phyloP scores from a whole-genome alignment of 208 protist genomes.

The Leishmania amazonensis region DNA sequence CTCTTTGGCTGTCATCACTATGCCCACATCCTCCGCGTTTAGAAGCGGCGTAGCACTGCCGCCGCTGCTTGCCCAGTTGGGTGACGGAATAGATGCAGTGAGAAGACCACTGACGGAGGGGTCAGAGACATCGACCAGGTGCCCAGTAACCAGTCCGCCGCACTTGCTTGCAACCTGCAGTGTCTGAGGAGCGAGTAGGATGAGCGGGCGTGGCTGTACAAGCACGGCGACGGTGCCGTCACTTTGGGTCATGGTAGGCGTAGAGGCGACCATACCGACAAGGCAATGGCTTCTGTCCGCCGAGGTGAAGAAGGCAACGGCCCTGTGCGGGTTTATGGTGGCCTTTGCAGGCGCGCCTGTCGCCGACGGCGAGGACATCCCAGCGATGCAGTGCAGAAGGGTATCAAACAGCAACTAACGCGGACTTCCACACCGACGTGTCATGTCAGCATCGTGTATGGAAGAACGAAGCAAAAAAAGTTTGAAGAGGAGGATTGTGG shows the following conservation, averaged over 20 bases:
- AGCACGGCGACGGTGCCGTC: slow-evolving; percentile 6
- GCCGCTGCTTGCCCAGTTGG: not conserved
- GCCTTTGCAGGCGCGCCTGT: not conserved
- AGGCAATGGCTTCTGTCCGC: not conserved
- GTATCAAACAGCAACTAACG: not conserved
- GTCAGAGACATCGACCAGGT: slow-evolving; percentile 13
- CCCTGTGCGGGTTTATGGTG: not conserved
- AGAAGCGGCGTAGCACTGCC: not conserved
- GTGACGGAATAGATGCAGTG: slow-evolving; percentile 5
- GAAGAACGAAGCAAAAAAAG: not conserved
- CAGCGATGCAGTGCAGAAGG: not conserved
- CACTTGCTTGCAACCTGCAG: not conserved
- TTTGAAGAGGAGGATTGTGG: not conserved
- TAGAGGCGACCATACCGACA: slow-evolving; percentile 15
- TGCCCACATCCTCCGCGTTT: not conserved
- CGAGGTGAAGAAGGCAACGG: slow-evolving; percentile 9
- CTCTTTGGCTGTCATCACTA: slow-evolving; percentile 27
- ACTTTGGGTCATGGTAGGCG: not conserved
- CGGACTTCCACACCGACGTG: not conserved
- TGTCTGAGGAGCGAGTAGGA: slow-evolving; percentile 5
- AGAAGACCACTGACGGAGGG: slow-evolving; percentile 3
- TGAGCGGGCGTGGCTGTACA: slow-evolving; percentile 25
- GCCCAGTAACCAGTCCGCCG: not conserved
- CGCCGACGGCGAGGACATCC: not conserved
- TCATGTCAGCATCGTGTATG: not conserved